Evolutionary conservation across 306 rosid genomes (phyloP).

Genomic region (Quercus alba): DNA sequence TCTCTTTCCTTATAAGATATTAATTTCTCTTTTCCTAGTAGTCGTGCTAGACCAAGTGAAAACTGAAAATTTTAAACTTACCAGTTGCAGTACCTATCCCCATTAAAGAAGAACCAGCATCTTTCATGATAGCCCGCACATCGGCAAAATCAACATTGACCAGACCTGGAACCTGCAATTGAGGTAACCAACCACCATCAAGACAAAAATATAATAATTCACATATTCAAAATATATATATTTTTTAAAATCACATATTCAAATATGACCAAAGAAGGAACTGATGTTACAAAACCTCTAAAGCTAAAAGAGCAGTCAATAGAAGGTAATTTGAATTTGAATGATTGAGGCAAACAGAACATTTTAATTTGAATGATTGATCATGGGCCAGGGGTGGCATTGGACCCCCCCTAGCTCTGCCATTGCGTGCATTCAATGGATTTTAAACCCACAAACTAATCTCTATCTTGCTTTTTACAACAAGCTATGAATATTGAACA

Average conservation of each 20-base stretch:
- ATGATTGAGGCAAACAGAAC: background rate
- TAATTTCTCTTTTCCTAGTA: background rate
- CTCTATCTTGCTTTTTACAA: background rate
- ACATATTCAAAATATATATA: background rate
- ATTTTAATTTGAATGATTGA: background rate
- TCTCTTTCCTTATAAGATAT: background rate
- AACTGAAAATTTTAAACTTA: constrained; percentile 9
- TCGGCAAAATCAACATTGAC: constrained; percentile 97
- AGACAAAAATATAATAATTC: background rate
- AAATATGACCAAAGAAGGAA: background rate
- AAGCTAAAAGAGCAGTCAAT: background rate
- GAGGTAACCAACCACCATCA: background rate
- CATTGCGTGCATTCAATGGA: too few species aligned
- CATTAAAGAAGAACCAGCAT: constrained; percentile 90
- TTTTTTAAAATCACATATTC: background rate
- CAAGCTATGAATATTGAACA: background rate
- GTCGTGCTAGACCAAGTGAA: background rate
- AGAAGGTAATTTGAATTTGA: background rate
- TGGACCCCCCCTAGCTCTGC: too few species aligned
- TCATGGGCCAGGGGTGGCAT: too few species aligned
- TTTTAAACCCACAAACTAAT: too few species aligned
- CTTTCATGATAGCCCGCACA: constrained; percentile 88
- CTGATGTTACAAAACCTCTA: background rate
- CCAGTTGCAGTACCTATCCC: constrained; percentile 94
- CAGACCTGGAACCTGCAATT: constrained; percentile 77